A percentile compares a stretch with the other conserved stretches of the same genome.
Conservation (phyloP, 768 basidiomycete species). For the Suillus placidus region DNA sequence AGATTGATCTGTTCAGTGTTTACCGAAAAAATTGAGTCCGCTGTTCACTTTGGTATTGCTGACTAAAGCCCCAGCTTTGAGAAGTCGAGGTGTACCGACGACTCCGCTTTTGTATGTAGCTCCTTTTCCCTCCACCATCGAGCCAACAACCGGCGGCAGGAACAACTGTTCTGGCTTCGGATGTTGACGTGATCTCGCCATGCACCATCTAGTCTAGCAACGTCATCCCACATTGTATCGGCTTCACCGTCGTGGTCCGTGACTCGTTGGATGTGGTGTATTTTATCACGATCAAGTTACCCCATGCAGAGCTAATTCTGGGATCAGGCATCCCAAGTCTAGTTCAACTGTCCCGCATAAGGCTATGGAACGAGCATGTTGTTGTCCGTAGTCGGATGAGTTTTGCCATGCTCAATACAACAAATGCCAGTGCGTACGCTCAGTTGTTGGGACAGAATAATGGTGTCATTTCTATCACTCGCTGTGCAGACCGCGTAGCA, state of each 20-base stretch:
- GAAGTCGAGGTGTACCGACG: background rate
- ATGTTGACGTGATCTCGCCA: background rate
- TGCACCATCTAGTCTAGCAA: background rate
- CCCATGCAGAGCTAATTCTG: background rate
- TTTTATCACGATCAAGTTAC: slow-evolving; percentile 8
- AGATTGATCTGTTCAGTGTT: background rate
- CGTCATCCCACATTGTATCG: slow-evolving; percentile 76
- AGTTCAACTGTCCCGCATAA: slow-evolving; percentile 76
- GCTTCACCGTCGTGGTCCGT: slow-evolving; percentile 42
- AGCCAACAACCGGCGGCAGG: background rate
- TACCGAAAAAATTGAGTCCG: background rate
- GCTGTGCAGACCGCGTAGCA: slow-evolving; percentile 78
- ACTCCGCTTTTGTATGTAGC: background rate
- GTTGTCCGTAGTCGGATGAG: slow-evolving; percentile 81
- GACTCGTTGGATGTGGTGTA: slow-evolving; percentile 70
- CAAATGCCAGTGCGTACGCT: slow-evolving; percentile 36
- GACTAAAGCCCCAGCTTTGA: background rate
- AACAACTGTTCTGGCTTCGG: background rate
- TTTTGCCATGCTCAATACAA: slow-evolving; percentile 77
- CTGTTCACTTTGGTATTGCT: background rate
- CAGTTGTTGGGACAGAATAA: slow-evolving; percentile 54
- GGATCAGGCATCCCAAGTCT: slow-evolving; percentile 66
- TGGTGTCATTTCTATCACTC: slow-evolving; percentile 80
- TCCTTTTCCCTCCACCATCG: background rate
- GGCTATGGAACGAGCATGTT: slow-evolving; percentile 61